Evolutionary conservation across 768 basidiomycete genomes (phyloP).

Genomic region (Boletus rufocinnamomeus): DNA sequence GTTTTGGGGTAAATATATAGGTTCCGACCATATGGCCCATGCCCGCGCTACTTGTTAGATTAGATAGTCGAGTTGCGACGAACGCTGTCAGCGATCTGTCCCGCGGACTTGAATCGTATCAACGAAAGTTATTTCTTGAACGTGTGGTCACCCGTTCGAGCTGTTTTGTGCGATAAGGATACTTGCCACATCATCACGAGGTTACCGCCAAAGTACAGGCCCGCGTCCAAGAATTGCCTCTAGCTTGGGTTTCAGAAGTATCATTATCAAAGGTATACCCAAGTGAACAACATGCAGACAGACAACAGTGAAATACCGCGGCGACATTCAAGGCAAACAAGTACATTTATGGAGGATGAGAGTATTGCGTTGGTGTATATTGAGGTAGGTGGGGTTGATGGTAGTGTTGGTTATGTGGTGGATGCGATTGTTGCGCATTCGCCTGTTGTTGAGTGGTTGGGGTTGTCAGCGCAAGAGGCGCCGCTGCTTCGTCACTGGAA

Average conservation of each 20-base stretch:
- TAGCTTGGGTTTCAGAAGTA: background rate
- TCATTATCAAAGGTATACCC: background rate
- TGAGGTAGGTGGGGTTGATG: constrained; percentile 16
- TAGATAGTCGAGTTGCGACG: background rate
- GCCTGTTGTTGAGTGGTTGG: constrained; percentile 4
- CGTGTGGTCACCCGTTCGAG: background rate
- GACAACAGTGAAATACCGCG: background rate
- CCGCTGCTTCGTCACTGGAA: constrained; percentile 31
- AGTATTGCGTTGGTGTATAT: constrained; percentile 15
- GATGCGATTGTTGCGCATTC: constrained; percentile 12
- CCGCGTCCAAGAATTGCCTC: background rate
- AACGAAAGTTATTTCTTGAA: background rate
- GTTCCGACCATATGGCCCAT: background rate
- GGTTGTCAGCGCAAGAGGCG: constrained; percentile 18
- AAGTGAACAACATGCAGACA: background rate
- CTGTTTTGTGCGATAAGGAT: background rate
- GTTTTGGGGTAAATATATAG: background rate
- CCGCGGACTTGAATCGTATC: background rate
- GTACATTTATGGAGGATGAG: constrained; percentile 17
- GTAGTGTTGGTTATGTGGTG: constrained; percentile 11
- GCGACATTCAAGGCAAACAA: background rate
- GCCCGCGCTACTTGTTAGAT: background rate
- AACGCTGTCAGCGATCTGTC: background rate
- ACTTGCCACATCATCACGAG: background rate
- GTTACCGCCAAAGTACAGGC: background rate